Evolutionary conservation across 2,329 filamentous ascomycete species (phyloP), one percentile per base, ranked within the genome.

Genomic region (Aureobasidium sp.): DNA sequence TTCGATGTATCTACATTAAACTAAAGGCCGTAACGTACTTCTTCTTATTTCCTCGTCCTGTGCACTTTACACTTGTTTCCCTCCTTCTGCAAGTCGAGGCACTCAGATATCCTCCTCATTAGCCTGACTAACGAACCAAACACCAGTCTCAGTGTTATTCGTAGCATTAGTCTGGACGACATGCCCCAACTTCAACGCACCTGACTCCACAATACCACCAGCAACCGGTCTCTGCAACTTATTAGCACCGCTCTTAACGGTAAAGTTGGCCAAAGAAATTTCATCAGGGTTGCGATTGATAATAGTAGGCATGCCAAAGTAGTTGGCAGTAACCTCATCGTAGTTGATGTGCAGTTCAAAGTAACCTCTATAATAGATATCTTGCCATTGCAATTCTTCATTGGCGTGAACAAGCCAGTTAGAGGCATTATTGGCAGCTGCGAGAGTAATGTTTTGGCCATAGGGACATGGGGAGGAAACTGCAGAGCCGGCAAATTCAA

Each of bases 331-430:
- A 2, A 88, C 78, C 48, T 80, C 75, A 10, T 85, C 77, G 27
- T 82, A 77, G 21, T 75, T 77, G 60, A 89, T 76, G 51, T 81
- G 79, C 44, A 90, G 75, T 68, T 87, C 81, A 66, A 85, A 90
- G 74, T 91, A 91, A 1, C 88, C 88, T 21, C 87, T 80, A 72
- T 90, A 91, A 71, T 88, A 90, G 8, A 85, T 72, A 62, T 90
- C 87, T 66, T 86, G 83, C 88, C 87, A 91, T 68, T 88, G 85
- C 50, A 91, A 76, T 70, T 88, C 85, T 0, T 77, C 74, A 71
- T 89, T 90, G 9, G 76, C 71, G 47, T 69, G 69, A 16, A 78
- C 75, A 36, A 81, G 74, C 65, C 69, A 71, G 67, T 77, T 66
- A 2, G 78, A 77, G 61, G 73, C 71, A 54, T 76, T 75, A 64